Evolutionary conservation across 2,329 filamentous ascomycete genomes (phyloP), one percentile per base, ranked within the genome.

Genomic region (Xylariaceae sp.): DNA sequence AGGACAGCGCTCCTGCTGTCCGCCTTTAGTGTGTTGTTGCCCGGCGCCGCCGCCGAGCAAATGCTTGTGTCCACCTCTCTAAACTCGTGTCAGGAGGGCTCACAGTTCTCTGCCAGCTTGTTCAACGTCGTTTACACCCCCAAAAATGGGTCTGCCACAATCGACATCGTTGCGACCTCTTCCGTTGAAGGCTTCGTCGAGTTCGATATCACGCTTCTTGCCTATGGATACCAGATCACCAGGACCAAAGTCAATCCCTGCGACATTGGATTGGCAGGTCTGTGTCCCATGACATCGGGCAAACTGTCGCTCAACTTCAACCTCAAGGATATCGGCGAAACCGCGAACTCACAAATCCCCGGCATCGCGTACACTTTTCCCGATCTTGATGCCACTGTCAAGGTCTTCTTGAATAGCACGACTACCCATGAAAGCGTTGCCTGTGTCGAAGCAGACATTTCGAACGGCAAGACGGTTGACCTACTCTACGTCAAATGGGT

Each of bases 271-370:
- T 77, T 95, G 56, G 72, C 78, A 54, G 90, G 90, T 69, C 81
- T 97, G 64, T 97, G 93, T 72, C 92, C 92, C 53, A 96, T 97
- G 91, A 88, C 84, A 58, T 83, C 90, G 9, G 91, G 90, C 60
- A 86, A 88, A 63, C 87, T 96, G 66, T 81, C 87, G 50, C 80
- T 96, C 65, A 79, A 82, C 45, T 88, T 87, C 65, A 88, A 88
- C 65, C 69, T 89, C 34, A 71, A 74, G 6, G 71, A 91, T 40
- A 72, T 77, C 17, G 61, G 70, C 16, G 73, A 76, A 47, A 79
- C 86, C 31, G 74, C 86, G 58, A 47, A 49, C 36, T 71, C 73
- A 17, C 69, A 81, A 49, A 84, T 95, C 66, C 90, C 90, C 50
- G 78, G 81, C 43, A 90, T 95, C 63, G 87, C 89, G 43, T 96